Evolutionary conservation across 2,329 filamentous ascomycete species (phyloP), one percentile per base, ranked within the genome.

Genomic region (Sphaerulina populicola): DNA sequence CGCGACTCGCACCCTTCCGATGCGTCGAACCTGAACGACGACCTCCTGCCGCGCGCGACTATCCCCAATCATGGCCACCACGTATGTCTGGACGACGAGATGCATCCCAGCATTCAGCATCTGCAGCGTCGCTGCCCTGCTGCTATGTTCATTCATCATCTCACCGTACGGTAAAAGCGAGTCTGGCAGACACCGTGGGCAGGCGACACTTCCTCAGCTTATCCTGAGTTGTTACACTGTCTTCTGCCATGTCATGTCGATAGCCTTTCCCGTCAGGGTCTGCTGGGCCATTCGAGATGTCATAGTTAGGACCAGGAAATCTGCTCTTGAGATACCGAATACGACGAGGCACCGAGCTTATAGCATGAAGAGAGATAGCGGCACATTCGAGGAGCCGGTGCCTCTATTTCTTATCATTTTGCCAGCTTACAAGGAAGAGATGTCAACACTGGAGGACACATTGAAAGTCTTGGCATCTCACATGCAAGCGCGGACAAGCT

Each of bases 381-480:
- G 53, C 36, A 51, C 51, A n/a, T 51, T 54, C 27, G 48, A 56
- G 23, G 52, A 60, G 35, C 59, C 61, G n/a, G 52, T 56, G 8
- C 63, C 62, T 68, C 84, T 49, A 69, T 85, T 29, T 81, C 86
- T 63, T 11, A 84, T 88, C 55, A 73, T 87, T 56, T 74, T 88
- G 39, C 84, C 84, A 14, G 86, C 86, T 62, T 88, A 87, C 70
- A 85, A 85, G 66, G 84, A 88, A 65, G 82, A 86, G 51, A 70
- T 81, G 51, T 80, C 84, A 52, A 85, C 80, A 0, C 71, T 87
- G 42, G 75, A 78, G 56, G 82, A 85, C 63, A 87, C 84, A 0
- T 68, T 88, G 15, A 78, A 82, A 37, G 83, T 87, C 18, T 68
- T 87, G 53, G 82, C 82, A 4, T 82, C 77, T 29, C 84, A 88